Base-by-base conservation (phyloP, 2,329 filamentous ascomycete species). In the Trichoderma guizhouense region DNA sequence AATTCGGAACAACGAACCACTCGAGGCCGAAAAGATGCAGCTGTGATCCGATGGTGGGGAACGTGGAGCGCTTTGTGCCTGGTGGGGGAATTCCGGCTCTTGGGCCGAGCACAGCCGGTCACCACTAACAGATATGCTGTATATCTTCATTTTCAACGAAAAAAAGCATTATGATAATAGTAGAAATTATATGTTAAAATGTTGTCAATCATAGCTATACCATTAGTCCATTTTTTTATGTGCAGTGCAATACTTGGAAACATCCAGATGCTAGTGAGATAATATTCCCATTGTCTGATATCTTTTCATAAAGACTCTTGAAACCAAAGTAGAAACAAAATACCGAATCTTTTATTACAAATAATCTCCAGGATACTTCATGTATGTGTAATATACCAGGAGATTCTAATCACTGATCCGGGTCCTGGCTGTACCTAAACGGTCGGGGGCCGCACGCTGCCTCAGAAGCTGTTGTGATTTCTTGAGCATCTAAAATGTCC, bases 1-100 rank as follows among this genome's bases (percentile, higher is more conserved):
- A 62, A 15, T 36, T 62, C 57, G 36, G 34, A 51, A 69, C 57
- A 55, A 30, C 66, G 55, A 69, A 68, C 32, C 53, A 43, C 32
- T 39, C 5, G 65, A 68, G 26, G 66, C 55, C 55, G 66, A 69
- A 69, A 69, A 69, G 30, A 60, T 43, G 66, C 30, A 60, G 66
- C 66, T 61, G 36, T 51, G 57, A 62, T 69, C 66, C 39, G 57
- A 47, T 61, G 55, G 66, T 61, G 55, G 66, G 66, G 66, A 34
- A 36, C 55, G 64, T 58, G 51, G 64, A 66, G 39, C 30, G n/a
- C 32, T 32, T 66, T 26, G 34, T 57, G n/a, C 15, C 24, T 47
- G 36, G 66, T 69, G 66, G 66, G 66, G 66, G 36, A 28, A 15
- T 43, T 43, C 55, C 66, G 55, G 66, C 36, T 28, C 39, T 58